Evolutionary conservation across 1,284 basidiomycete genomes (phyloP).

Genomic region (Austropuccinia psidii): DNA sequence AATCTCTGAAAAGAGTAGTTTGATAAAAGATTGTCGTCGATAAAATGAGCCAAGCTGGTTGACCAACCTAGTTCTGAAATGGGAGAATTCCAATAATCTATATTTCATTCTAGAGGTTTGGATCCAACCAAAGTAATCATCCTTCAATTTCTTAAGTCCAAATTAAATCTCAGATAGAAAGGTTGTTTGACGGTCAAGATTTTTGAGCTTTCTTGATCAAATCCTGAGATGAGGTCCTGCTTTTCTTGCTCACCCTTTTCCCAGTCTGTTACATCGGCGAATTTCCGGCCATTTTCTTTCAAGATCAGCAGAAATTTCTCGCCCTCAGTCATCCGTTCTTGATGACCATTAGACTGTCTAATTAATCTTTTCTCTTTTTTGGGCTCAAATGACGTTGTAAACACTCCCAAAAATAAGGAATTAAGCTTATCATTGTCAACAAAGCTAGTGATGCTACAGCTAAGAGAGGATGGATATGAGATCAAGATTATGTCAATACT

Average conservation of each 20-base stretch:
- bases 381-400: conserved; percentile 82
- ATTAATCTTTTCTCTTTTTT: conserved; percentile 56
- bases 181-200: conserved; percentile 52
- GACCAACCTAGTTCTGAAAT: conserved; percentile 21
- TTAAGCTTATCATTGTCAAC: conserved; percentile 87
- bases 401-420: conserved; percentile 89
- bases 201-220: too few species aligned
- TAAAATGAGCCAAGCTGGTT: conserved; percentile 45
- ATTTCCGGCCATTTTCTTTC: conserved; percentile 38
- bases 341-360: conserved; percentile 31
- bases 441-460: conserved; percentile 91
- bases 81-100: conserved; percentile 8
- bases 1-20: too few species aligned
- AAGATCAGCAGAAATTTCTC: conserved; percentile 43
- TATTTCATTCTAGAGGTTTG: neutral
- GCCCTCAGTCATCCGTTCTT: conserved; percentile 42
- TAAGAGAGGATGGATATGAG: conserved; percentile 44
- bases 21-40: conserved; percentile 85
- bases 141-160: conserved; percentile 29
- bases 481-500: neutral
- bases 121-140: neutral
- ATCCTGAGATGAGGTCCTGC: conserved; percentile 8
- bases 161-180: conserved; percentile 37
- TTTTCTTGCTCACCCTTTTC: conserved; percentile 74
- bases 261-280: conserved; percentile 44